Base-by-base conservation (phyloP, 805 yeast genomes). In the Peterozyma xylosa region DNA sequence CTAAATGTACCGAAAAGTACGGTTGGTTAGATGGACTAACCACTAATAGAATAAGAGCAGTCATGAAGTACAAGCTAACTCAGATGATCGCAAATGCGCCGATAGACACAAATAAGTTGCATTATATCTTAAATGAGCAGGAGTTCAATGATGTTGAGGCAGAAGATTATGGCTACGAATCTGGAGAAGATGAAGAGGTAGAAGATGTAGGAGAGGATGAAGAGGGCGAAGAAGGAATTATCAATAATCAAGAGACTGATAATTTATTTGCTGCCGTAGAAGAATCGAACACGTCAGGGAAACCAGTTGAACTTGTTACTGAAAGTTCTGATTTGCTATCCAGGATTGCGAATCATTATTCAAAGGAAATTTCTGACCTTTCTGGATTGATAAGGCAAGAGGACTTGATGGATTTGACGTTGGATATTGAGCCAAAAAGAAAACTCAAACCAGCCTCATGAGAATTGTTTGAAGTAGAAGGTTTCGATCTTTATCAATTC, bases 1-100 rank as follows among this genome's bases (percentile, higher is more conserved):
- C 64, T 0, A 59, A 60, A 10, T 73, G 78, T 17, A 80, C 78
- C 47, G 76, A 74, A 46, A 74, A 74, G 39, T 84, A 82, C 44
- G 98, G 98, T 1, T 91, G 98, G 98, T 74, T 77, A 48, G 72
- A 72, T 42, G 74, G 72, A 48, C 70, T 77, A 37, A 77, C 81
- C 3, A 68, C 88, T 54, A 72, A 74, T 27, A 78, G 80, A 29
- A 64, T 88, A 2, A 71, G 96, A 52, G 68, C 80, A 41, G 72
- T 90, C 15, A 72, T 88, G 46, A 72, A 87, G 52, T 83, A 84
- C 53, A 89, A 88, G 57, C 63, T 89, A 44, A 74, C 75, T 16
- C 74, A 80, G 48, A 60, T 85, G 39, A 76, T 74, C 61, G 74
- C 61, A 62, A 72, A 77, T 50, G 67, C 68, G 55, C 58, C 70